Base-by-base conservation (phyloP, 257 asterid species). In the Lycium ferocissimum region DNA sequence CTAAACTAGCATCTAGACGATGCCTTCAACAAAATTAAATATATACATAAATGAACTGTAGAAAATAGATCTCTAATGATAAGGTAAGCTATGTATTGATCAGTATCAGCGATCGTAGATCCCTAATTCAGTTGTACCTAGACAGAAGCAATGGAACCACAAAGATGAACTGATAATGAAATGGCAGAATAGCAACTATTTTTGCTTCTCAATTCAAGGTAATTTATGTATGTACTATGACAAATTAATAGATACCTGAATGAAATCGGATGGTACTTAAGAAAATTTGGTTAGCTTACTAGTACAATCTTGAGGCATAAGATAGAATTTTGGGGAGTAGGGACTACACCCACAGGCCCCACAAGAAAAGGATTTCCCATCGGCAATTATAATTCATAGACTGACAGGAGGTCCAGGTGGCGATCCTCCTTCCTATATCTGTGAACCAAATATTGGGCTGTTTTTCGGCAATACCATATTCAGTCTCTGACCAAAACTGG, bases 101-200 rank as follows among this genome's bases (percentile, higher is more conserved):
- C 45, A 26, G 72, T 65, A 65, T 65, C 72, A 66, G 73, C 13
- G 35, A 33, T 66, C 5, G 3, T 33, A 33, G 73, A 66, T 33
- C 73, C n/a, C 73, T 35, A 35, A 9, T 65, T 1, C 72, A 65
- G n/a, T 11, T 65, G 72, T 65, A 26, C 45, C 40, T 4, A 33
- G n/a, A 33, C 72, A 11, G 43, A 65, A 65, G 72, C n/a, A 65
- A 26, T 33, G 43, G 13, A 65, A 26, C 18, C 12, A 33, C 72
- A 33, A 66, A 66, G 73, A 66, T 26, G 33, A 65, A 65, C n/a
- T 65, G 72, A 66, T 2, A 5, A 66, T 66, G 45, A 33, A 66
- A 66, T 66, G 73, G 73, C 73, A 66, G 47, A 66, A 63, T 63
- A 9, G 17, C 71, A 63, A 33, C 38, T 22, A 63, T 33, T 66